Evolutionary conservation across 805 yeast species (phyloP).

Genomic region (Cyberlindnera galapagoensis): DNA sequence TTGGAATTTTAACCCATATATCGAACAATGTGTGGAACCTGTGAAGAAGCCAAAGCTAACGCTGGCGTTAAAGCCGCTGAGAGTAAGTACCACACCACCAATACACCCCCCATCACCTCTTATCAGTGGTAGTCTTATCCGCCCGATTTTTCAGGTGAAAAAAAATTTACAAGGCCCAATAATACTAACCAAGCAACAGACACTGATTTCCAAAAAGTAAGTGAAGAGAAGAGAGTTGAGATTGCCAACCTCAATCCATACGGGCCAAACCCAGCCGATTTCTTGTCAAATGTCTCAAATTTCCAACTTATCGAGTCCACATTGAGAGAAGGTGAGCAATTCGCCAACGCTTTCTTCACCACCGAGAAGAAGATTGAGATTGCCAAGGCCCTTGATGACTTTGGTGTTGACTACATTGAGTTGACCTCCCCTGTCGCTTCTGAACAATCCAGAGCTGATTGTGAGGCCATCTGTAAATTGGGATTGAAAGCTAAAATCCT

Average conservation of each 20-base stretch:
- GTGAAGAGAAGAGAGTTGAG: slow-evolving; percentile 34
- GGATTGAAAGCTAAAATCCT: slow-evolving; percentile 93
- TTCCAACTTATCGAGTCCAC: slow-evolving; percentile 95
- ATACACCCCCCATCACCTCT: neutral
- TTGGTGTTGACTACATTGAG: slow-evolving; percentile 97
- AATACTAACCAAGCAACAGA: too few species aligned
- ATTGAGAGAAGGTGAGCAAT: slow-evolving; percentile 96
- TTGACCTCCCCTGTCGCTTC: slow-evolving; percentile 97
- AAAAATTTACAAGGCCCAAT: too few species aligned
- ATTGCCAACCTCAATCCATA: slow-evolving; percentile 61
- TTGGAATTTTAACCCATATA: too few species aligned
- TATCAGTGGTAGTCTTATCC: neutral
- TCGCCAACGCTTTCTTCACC: slow-evolving; percentile 92
- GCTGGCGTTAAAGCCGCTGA: slow-evolving; percentile 11
- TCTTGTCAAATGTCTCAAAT: slow-evolving; percentile 76
- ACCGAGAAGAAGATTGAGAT: slow-evolving; percentile 95
- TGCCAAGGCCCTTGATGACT: slow-evolving; percentile 94
- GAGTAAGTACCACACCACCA: slow-evolving; percentile 4
- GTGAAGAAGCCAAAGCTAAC: slow-evolving; percentile 22
- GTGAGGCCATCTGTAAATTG: slow-evolving; percentile 97
- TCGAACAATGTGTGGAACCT: slow-evolving; percentile 19
- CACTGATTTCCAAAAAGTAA: slow-evolving; percentile 35
- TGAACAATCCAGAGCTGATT: slow-evolving; percentile 86
- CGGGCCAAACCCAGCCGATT: slow-evolving; percentile 94
- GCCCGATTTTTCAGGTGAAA: neutral